Evolutionary conservation across 805 yeast species (phyloP), one percentile per base, ranked within the genome.

Genomic region (Metschnikowia colocasiae): DNA sequence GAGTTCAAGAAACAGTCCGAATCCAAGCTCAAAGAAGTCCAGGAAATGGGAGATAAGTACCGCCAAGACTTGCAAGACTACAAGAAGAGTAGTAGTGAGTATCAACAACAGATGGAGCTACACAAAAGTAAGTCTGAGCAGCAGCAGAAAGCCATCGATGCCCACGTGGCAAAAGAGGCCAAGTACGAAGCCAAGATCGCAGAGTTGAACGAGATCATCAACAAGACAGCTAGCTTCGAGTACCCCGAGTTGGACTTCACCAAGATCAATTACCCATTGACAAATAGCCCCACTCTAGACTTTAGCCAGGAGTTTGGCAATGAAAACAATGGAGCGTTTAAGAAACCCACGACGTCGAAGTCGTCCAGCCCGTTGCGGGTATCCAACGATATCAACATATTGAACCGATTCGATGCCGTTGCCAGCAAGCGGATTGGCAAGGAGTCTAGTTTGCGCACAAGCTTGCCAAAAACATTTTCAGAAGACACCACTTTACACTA

Each of bases 231-330:
- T 37, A 40, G 29, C 26, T 15, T 41, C 26, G 47, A 47, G 3
- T 38, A 38, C 34, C 49, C 50, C 5, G 53, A 47, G 3, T 30
- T 47, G 38, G 57, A 51, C 41, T 47, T 49, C 40, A 46, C 40
- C 39, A 34, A 47, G 15, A 45, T 43, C 36, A 30, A 40, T 16
- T 40, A 40, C 36, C 43, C 43, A 20, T 40, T 40, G 37, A 31
- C 37, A 25, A 30, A 40, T n/a, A 40, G 43, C 31, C 43, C 43
- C 22, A 23, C 36, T 2, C 23, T 32, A 10, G 36, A 40, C 23
- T 30, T 40, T 12, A 22, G 13, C 5, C 30, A 47, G 37, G 36
- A 18, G 34, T 36, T 43, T 6, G 47, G 32, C 31, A 10, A 44
- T 5, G 35, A 43, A n/a, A 34, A 25, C 30, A 12, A 12, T n/a